phyloP scores from a whole-genome alignment of 2,329 filamentous ascomycete species.

The Fusarium haematococcum region DNA sequence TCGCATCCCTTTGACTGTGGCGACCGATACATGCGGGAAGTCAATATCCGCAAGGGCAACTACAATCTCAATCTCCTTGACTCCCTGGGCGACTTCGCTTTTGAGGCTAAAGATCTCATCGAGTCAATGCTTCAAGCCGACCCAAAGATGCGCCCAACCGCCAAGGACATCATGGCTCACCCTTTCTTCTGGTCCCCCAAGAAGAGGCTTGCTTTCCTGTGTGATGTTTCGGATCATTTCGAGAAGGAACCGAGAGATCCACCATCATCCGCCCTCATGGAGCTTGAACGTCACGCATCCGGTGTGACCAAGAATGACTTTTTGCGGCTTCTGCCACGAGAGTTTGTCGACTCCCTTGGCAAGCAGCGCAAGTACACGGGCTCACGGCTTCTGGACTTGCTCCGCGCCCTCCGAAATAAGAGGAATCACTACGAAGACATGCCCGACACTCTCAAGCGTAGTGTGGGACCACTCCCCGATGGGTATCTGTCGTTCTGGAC shows the following conservation, averaged over 20 bases:
- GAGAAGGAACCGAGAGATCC: conserved; percentile 91
- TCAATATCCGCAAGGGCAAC: conserved; percentile 94
- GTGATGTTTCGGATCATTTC: conserved; percentile 95
- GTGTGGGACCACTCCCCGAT: conserved; percentile 79
- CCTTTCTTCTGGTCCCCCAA: conserved; percentile 97
- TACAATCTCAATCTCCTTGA: conserved; percentile 79
- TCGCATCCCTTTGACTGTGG: conserved; percentile 94
- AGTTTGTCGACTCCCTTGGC: conserved; percentile 89
- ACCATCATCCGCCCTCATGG: conserved; percentile 74
- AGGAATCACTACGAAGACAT: conserved; percentile 98
- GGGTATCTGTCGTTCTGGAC: conserved; percentile 91
- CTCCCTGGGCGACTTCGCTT: conserved; percentile 83
- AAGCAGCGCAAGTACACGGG: conserved; percentile 97
- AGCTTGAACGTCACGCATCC: conserved; percentile 66
- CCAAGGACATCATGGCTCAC: conserved; percentile 85
- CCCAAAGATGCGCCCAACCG: conserved; percentile 73
- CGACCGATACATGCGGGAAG: conserved; percentile 93
- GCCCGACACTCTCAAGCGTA: conserved; percentile 77
- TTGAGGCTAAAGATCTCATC: conserved; percentile 90
- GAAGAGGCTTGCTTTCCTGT: conserved; percentile 91
- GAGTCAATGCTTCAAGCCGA: conserved; percentile 76
- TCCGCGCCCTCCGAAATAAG: conserved; percentile 93
- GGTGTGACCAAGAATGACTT: conserved; percentile 78
- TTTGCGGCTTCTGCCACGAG: conserved; percentile 77
- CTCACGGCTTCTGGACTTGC: conserved; percentile 82